These are phyloP conservation scores for Neostapfia colusana DNA, from an alignment of 176 grass and related monocot genomes.

Conservation along the genomic window DNA sequence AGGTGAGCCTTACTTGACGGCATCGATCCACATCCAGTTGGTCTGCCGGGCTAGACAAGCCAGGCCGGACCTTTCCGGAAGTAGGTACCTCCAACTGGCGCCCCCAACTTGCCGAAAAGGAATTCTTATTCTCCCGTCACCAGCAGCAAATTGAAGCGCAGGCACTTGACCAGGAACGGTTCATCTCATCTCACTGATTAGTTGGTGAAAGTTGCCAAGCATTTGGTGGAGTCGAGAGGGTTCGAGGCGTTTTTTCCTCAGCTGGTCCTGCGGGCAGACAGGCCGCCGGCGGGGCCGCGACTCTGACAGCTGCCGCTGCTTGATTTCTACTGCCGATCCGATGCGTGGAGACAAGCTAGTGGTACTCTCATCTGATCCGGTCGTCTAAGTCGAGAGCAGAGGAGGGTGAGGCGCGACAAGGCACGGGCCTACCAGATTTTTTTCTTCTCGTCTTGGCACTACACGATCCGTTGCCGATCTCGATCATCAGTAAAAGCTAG, in stretches of 20 bases:
- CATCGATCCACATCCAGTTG: background rate
- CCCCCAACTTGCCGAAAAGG: slow-evolving; percentile 13
- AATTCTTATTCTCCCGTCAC: background rate
- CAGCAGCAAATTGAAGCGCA: background rate
- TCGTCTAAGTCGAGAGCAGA: background rate
- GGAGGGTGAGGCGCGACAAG: background rate
- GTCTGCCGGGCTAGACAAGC: background rate
- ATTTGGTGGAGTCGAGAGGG: background rate
- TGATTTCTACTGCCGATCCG: background rate
- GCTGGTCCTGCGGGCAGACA: background rate
- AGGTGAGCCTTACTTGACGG: background rate
- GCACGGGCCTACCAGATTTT: background rate
- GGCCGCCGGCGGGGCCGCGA: background rate
- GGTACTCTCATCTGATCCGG: background rate
- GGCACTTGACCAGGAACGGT: background rate
- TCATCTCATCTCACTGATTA: background rate
- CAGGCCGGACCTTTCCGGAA: slow-evolving; percentile 1
- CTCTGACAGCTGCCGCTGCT: background rate
- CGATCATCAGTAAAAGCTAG: background rate
- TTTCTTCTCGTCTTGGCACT: background rate
- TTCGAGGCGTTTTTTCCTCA: background rate
- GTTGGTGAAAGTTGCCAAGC: background rate
- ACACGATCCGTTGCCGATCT: background rate
- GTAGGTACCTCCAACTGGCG: slow-evolving; percentile 25
- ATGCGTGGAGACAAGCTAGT: background rate